Evolutionary conservation across 2,329 filamentous ascomycete species (phyloP).

Genomic region (Ophiocordyceps polyrhachis-furcata): DNA sequence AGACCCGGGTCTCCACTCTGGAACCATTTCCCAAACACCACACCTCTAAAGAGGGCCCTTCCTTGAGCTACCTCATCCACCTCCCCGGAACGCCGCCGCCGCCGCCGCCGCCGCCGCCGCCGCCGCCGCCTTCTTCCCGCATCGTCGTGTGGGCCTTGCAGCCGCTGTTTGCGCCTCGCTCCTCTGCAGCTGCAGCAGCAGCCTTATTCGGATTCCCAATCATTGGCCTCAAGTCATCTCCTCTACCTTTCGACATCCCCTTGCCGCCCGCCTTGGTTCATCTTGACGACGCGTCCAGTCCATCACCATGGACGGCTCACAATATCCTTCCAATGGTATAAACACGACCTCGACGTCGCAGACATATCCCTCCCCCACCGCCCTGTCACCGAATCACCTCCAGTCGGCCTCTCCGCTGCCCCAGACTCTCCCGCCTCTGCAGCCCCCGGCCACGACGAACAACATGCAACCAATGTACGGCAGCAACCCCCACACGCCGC

Average conservation of each 20-base stretch:
- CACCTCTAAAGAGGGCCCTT: slow-evolving; percentile 20
- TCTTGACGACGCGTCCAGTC: slow-evolving; percentile 14
- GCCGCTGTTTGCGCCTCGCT: slow-evolving; percentile 3
- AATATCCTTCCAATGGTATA: slow-evolving; percentile 37
- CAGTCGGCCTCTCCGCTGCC: slow-evolving; percentile 27
- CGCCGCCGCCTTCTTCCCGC: slow-evolving; percentile 8
- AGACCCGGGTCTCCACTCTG: slow-evolving; percentile 26
- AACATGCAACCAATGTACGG: slow-evolving; percentile 29
- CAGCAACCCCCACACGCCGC: slow-evolving; percentile 41
- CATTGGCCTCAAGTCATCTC: too few species aligned
- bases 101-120: slow-evolving; percentile 6
- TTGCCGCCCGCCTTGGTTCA: slow-evolving; percentile 3
- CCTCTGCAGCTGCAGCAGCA: neutral
- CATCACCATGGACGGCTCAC: slow-evolving; percentile 35
- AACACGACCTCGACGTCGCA: slow-evolving; percentile 30
- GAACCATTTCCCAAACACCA: slow-evolving; percentile 23
- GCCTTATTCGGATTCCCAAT: neutral
- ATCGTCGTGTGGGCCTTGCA: slow-evolving; percentile 10
- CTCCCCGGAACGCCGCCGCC: slow-evolving; percentile 11
- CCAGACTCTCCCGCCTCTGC: slow-evolving; percentile 37
- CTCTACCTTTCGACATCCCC: too few species aligned
- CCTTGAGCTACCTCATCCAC: slow-evolving; percentile 20
- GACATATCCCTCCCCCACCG: slow-evolving; percentile 31
- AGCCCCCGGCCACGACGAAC: slow-evolving; percentile 21
- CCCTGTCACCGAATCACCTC: slow-evolving; percentile 31